Percentiles rank a stretch among this genome's conserved stretches.
phyloP scores from a whole-genome alignment of 805 yeast genomes.

The Danielia reshetovae region DNA sequence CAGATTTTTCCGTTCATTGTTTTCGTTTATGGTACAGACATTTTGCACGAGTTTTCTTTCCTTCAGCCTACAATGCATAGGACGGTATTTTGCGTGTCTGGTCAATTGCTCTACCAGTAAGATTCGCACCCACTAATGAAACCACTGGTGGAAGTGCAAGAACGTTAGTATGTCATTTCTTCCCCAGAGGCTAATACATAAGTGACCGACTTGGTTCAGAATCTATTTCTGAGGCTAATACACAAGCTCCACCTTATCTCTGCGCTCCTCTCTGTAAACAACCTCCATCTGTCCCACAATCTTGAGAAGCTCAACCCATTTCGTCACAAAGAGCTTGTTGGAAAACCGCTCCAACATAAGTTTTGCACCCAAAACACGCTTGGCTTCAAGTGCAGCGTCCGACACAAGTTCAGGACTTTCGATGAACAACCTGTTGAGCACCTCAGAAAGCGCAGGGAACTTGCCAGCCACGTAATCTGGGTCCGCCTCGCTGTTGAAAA shows the following conservation, averaged over 20 bases:
- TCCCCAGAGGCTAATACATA: too few species aligned
- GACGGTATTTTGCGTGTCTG: too few species aligned
- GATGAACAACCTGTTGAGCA: constrained; percentile 43
- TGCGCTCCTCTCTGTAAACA: constrained; percentile 21
- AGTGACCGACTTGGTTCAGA: too few species aligned
- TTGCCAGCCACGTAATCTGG: constrained; percentile 53
- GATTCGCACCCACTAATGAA: too few species aligned
- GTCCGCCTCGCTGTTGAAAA: constrained; percentile 67
- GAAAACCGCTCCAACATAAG: constrained; percentile 54
- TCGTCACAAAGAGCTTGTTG: constrained; percentile 49
- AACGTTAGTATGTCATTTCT: too few species aligned
- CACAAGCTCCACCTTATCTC: constrained; percentile 25
- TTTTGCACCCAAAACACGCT: constrained; percentile 45
- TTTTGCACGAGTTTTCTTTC: too few species aligned
- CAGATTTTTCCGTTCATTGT: too few species aligned
- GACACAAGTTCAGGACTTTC: constrained; percentile 24
- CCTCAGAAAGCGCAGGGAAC: constrained; percentile 47
- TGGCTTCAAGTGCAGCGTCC: constrained; percentile 31
- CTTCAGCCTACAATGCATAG: too few species aligned
- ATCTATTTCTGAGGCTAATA: too few species aligned
- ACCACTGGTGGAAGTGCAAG: too few species aligned
- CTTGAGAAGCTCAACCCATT: constrained; percentile 43
- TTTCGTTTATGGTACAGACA: too few species aligned
- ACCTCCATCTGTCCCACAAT: constrained; percentile 21
- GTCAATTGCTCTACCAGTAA: too few species aligned